Evolutionary conservation across 805 yeast genomes (phyloP).

Genomic region (Saccharomyces cerevisiae): DNA sequence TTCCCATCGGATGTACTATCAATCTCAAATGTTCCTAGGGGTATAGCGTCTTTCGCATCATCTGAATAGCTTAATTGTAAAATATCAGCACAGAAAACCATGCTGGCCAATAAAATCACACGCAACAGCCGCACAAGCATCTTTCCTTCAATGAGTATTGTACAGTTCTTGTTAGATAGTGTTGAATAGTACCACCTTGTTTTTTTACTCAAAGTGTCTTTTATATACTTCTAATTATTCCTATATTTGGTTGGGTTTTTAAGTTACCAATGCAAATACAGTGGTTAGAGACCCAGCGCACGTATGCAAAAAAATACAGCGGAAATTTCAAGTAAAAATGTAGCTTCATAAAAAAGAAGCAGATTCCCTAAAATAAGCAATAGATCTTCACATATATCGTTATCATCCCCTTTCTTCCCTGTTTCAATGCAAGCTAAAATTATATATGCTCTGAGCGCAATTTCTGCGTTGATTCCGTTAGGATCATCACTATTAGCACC

Average conservation of each 20-base stretch:
- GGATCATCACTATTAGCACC: conserved; percentile 12
- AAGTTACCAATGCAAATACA: background rate
- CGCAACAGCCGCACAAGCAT: background rate
- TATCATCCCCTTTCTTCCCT: background rate
- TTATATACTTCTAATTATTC: background rate
- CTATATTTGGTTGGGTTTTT: background rate
- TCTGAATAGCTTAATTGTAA: background rate
- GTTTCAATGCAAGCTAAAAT: background rate
- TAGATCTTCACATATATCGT: background rate
- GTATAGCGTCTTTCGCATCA: background rate
- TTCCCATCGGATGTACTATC: background rate
- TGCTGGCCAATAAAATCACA: background rate
- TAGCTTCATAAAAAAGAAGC: background rate
- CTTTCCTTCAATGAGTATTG: background rate
- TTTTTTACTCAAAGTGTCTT: background rate
- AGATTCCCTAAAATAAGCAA: background rate
- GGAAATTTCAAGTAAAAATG: background rate
- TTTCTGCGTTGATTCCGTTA: background rate
- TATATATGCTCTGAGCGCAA: background rate
- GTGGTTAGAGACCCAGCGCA: background rate
- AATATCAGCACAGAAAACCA: background rate
- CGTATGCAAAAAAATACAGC: background rate
- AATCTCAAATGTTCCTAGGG: background rate
- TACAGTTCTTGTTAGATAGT: background rate
- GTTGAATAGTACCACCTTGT: background rate